Evolutionary conservation across 1,284 basidiomycete genomes (phyloP).

Genomic region (Pulchroboletus neoregius): DNA sequence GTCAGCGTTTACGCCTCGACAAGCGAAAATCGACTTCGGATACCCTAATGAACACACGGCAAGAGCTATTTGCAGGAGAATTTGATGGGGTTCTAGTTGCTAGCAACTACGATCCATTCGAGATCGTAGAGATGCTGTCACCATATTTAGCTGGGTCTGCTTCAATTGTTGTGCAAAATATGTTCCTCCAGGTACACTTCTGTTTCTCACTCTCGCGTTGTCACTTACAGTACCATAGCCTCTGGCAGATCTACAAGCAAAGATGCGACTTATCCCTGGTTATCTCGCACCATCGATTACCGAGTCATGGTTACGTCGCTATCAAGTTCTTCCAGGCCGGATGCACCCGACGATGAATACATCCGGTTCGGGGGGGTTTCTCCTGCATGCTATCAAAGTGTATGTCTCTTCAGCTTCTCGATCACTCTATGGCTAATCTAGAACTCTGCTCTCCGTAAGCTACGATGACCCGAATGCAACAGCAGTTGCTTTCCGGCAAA

Average conservation of each 20-base stretch:
- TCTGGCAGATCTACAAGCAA: constrained; percentile 73
- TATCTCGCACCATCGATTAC: constrained; percentile 81
- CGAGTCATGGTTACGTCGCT: constrained; percentile 87
- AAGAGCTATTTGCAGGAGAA: constrained; percentile 82
- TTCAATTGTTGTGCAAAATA: constrained; percentile 83
- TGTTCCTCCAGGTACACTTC: constrained; percentile 66
- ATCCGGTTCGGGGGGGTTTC: constrained; percentile 84
- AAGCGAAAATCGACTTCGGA: constrained; percentile 68
- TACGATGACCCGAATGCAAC: constrained; percentile 65
- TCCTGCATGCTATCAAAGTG: constrained; percentile 85
- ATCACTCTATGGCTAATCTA: constrained; percentile 8
- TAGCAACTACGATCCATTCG: constrained; percentile 83
- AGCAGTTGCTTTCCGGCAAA: constrained; percentile 41
- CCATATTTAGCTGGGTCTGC: constrained; percentile 84
- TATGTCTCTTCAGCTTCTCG: constrained; percentile 38
- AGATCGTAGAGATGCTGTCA: constrained; percentile 72
- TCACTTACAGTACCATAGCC: constrained; percentile 38
- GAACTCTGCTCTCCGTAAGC: constrained; percentile 35
- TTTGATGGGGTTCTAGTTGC: constrained; percentile 88
- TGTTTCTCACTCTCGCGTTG: background rate
- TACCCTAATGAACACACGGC: constrained; percentile 58
- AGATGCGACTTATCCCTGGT: constrained; percentile 60
- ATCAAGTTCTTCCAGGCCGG: constrained; percentile 92
- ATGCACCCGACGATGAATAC: constrained; percentile 96
- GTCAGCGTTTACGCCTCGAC: constrained; percentile 63